A percentile compares a stretch with the other conserved stretches of the same genome.
Evolutionary conservation across 2,329 filamentous ascomycete genomes (phyloP).

Genomic region (Microascus cirrosus): DNA sequence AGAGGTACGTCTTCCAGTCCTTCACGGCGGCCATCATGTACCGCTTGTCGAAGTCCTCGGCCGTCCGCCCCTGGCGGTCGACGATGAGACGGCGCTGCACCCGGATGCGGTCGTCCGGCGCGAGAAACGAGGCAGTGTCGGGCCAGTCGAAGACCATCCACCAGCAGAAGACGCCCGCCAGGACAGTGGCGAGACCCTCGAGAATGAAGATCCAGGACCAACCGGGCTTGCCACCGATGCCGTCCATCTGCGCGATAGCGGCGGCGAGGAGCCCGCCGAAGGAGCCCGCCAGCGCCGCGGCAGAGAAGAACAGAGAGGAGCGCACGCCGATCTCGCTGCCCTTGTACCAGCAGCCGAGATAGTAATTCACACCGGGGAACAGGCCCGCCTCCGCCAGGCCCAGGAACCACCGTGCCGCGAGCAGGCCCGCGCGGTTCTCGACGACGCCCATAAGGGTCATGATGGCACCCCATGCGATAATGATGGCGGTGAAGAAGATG

Average conservation of each 20-base stretch:
- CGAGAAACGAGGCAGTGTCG: constrained; percentile 63
- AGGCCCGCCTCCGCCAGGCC: constrained; percentile 68
- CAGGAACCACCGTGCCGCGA: constrained; percentile 60
- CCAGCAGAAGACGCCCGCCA: constrained; percentile 57
- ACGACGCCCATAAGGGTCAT: constrained; percentile 63
- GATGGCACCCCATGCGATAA: constrained; percentile 50
- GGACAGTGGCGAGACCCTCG: constrained; percentile 58
- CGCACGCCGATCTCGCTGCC: constrained; percentile 73
- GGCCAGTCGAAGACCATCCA: constrained; percentile 80
- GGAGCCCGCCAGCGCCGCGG: constrained; percentile 67
- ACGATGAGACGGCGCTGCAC: constrained; percentile 57
- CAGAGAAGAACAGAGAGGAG: constrained; percentile 74
- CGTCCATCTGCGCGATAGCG: constrained; percentile 59
- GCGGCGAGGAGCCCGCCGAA: constrained; percentile 66
- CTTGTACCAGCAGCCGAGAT: constrained; percentile 76
- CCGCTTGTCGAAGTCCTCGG: constrained; percentile 62
- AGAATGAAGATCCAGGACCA: constrained; percentile 60
- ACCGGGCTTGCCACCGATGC: constrained; percentile 41
- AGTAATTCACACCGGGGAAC: constrained; percentile 69
- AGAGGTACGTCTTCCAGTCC: constrained; percentile 77
- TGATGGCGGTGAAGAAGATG: not conserved
- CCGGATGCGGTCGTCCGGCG: constrained; percentile 55
- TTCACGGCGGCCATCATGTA: constrained; percentile 63
- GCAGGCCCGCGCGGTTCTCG: constrained; percentile 50
- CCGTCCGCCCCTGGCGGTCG: constrained; percentile 64